Conservation (phyloP, 371 early-diverging fungal genomes). For the Saksenaea vasiformis region DNA sequence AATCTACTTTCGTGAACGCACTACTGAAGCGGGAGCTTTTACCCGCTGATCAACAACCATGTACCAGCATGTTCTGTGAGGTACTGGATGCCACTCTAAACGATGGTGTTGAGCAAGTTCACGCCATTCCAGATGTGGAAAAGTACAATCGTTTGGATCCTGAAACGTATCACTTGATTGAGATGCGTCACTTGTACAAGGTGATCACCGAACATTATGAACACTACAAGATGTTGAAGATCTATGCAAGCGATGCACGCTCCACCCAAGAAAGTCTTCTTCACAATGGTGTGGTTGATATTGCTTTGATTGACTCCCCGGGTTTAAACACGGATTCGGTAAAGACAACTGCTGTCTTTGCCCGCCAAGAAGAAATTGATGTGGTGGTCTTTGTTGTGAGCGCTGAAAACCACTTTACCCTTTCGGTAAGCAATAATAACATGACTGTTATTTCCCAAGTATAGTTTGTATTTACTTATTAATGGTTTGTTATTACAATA, state of each 20-base stretch:
- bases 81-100: constrained; percentile 88
- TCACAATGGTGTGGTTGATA: constrained; percentile 92
- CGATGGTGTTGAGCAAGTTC: constrained; percentile 85
- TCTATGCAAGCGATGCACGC: constrained; percentile 80
- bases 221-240: constrained; percentile 83
- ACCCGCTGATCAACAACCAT: constrained; percentile 96
- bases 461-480: neutral
- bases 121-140: constrained; percentile 73
- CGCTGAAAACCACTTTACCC: constrained; percentile 98
- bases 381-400: constrained; percentile 98
- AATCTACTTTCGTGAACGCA: constrained; percentile 96
- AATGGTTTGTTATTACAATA: constrained; percentile 22
- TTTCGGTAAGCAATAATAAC: constrained; percentile 68
- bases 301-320: constrained; percentile 96
- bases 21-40: constrained; percentile 85
- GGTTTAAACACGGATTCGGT: constrained; percentile 97
- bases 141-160: constrained; percentile 72
- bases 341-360: constrained; percentile 95
- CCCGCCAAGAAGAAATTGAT: constrained; percentile 97
- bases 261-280: constrained; percentile 71
- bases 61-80: constrained; percentile 93
- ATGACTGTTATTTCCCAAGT: neutral
- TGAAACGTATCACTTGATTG: constrained; percentile 72
- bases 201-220: constrained; percentile 63
- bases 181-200: constrained; percentile 60